Evolutionary conservation across 2,329 filamentous ascomycete species (phyloP), one percentile per base, ranked within the genome.

Genomic region (Hymenoscyphus scutula): DNA sequence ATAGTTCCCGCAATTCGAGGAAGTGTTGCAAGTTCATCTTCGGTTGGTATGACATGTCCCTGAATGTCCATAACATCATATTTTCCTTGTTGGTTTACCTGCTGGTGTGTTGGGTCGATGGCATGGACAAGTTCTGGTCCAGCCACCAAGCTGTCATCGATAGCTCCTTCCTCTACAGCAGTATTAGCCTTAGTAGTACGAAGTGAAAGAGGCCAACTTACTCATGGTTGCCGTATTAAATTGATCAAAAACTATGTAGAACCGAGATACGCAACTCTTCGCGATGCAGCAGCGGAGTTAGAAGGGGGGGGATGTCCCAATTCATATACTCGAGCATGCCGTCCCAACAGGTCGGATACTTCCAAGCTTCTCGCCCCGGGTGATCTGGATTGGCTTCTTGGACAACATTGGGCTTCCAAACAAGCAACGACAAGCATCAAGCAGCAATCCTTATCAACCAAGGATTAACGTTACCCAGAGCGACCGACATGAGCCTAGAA

Each of bases 1-100:
- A 92, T 85, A 71, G 80, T 81, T n/a, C 85, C 87, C 17, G 85
- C 84, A 27, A 89, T 81, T 68, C 84, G 84, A 55, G 79, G 83
- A 27, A 89, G 81, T 0, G 84, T 87, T 10, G 67, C 72, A 60
- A 87, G 73, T 65, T 89, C 86, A 72, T 89, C 85, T 41, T 84
- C 81, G 6, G 85, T 89, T 5, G 69, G 68, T 15, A 61, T 64
- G 29, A 67, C 59, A 27, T 69, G 64, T 0, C 64, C 64, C 23
- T 65, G 56, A 25, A 65, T 45, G 29, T 58, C 63, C 59, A 60
- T 60, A 30, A 41, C 53, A 15, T 60, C 53, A 27, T 60, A 58
- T 48, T 51, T 29, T 6, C 56, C 56, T 23, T 34, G 37, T 15
- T 45, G 27, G 41, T 58, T 58, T 38, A 5, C 27, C 3, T 29